These are phyloP conservation scores for Naumovozyma dairenensis DNA, from an alignment of 805 yeast species.

Conservation along the genomic window DNA sequence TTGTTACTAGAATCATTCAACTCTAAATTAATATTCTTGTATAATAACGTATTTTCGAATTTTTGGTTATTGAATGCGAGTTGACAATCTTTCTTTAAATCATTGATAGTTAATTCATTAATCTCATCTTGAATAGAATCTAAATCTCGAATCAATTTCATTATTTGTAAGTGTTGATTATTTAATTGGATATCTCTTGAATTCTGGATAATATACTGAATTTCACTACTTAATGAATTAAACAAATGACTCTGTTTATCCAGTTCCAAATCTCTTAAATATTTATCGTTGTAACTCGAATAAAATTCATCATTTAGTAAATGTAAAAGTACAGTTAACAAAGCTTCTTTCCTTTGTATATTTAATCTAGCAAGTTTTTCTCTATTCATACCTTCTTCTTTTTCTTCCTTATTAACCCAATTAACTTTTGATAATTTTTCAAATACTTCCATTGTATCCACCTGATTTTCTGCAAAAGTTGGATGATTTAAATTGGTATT, in stretches of 20 bases:
- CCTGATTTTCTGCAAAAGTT: constrained; percentile 24
- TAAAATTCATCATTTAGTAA: constrained; percentile 33
- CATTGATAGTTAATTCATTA: constrained; percentile 47
- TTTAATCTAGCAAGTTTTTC: constrained; percentile 22
- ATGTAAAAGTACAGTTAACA: constrained; percentile 28
- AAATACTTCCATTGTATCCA: constrained; percentile 20
- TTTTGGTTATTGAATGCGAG: constrained; percentile 81
- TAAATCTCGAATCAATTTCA: constrained; percentile 61
- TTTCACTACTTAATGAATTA: constrained; percentile 86
- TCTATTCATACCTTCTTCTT: too few relatives aligned
- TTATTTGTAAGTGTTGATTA: constrained; percentile 54
- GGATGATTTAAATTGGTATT: constrained; percentile 14
- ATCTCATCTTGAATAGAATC: constrained; percentile 68
- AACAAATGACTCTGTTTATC: constrained; percentile 84
- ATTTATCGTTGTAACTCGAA: constrained; percentile 31
- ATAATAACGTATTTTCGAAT: constrained; percentile 70
- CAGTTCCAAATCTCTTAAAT: constrained; percentile 43
- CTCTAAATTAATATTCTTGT: constrained; percentile 53
- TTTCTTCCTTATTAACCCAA: neutral
- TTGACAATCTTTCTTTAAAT: constrained; percentile 64
- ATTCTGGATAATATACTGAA: constrained; percentile 65
- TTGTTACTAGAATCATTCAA: constrained; percentile 79
- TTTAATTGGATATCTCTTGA: constrained; percentile 62
- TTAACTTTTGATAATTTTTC: constrained; percentile 7
- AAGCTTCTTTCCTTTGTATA: constrained; percentile 15